Evolutionary conservation across 2,329 filamentous ascomycete genomes (phyloP), one percentile per base, ranked within the genome.

Genomic region (Trichophyton verrucosum): DNA sequence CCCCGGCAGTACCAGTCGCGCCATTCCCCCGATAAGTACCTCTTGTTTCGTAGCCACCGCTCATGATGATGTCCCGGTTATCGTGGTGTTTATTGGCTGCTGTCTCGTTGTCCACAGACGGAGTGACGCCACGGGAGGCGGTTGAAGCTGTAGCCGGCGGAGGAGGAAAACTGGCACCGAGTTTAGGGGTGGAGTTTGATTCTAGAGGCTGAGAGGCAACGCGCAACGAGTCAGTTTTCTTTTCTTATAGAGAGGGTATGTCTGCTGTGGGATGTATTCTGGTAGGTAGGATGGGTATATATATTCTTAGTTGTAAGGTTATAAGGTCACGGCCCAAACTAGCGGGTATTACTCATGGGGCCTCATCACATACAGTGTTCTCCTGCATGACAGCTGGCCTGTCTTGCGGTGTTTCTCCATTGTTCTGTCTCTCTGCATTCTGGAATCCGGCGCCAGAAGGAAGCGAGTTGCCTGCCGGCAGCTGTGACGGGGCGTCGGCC

Each of bases 21-120:
- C 30, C 24, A 44, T 42, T 49, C n/a, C 47, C 53, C 15, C 56
- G 46, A 17, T 51, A 55, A 20, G 49, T 56, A 24, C 46, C 57
- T 38, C 59, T 40, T 40, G 56, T 58, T 44, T 58, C 56, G n/a
- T 58, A 58, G 4, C 61, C 61, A 55, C 51, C 51, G 40, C 53
- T 33, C 63, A 65, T 64, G 49, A 57, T 58, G 59, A 61, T 38
- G 22, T 65, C 64, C 33, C 61, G 60, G 38, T 64, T 62, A 57
- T 62, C 53, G n/a, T 60, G 60, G 1, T 46, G 24, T n/a, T 38
- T 40, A 22, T 22, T 49, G 17, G 61, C 15, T 20, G 17, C 53
- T 22, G 59, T 51, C 33, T 56, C 8, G 49, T 27, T 57, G 17
- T 58, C 56, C 24, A 58, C 24, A 13, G 36, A 55, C 3, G 51